Base-by-base conservation (phyloP, 2,329 filamentous ascomycete species). In the Metarhizium sp. region DNA sequence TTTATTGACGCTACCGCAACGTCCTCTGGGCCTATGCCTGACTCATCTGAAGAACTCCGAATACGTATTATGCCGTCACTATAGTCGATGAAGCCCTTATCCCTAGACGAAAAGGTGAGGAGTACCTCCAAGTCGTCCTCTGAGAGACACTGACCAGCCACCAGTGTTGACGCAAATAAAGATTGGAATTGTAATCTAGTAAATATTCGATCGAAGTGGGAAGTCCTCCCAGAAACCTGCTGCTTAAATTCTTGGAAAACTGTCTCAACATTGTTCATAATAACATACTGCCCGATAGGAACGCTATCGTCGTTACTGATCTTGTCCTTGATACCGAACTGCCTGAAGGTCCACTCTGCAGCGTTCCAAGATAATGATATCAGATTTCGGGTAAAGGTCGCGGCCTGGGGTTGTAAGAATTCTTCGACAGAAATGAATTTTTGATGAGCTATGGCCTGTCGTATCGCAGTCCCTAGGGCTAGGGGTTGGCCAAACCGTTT, bases 1-100 rank as follows among this genome's bases (percentile, higher is more conserved):
- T 92, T 92, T 10, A 99, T 80, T 18, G 87, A 87, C 1, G 91
- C 91, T 59, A 96, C 89, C 1, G 89, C 87, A 4, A 77, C 75
- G 71, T 99, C 94, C 63, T 95, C 87, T 56, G 85, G 75, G 1
- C 88, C 88, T 60, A 97, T 86, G 0, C 63, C 62, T 1, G 66
- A 57, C 48, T 73, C 70, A 52, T 81, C 77, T 3, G 76, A 74
- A 0, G 78, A 67, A 0, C 71, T 71, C 62, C 82, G 86, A 68
- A 97, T 85, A 67, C 88, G 92, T 62, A 99, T 79, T 0, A 85
- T 89, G 60, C 83, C 72, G 4, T 80, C 82, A 64, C 90, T 85
- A 62, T 77, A 84, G 51, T 72, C 76, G 38, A 84, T 72, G 43
- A 78, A 62, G 6, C 73, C 74, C 64, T 84, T 84, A 66, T 92